Evolutionary conservation across 176 grass and related monocot species (phyloP), one percentile per base, ranked within the genome.

Genomic region (Rhipidocladum racemiflorum): DNA sequence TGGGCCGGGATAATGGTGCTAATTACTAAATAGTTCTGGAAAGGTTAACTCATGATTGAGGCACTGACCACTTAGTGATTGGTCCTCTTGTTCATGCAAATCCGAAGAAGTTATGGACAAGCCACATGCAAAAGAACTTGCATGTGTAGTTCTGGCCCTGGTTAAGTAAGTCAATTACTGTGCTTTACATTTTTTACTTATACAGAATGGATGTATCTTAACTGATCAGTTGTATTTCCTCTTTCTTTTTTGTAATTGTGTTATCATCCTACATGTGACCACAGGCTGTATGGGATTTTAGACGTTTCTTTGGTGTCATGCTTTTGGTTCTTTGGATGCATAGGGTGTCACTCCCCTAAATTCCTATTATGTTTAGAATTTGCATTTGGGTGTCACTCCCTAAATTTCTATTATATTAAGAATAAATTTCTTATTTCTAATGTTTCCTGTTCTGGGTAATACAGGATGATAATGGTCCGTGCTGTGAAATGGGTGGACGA

Each of bases 401-500:
- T 61, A 82, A 61, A 61, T 23, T 45, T 59, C 1, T n/a, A 6
- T 45, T 72, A 5, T 72, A 20, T 63, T 63, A 36, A 18, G 42
- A 23, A 34, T 63, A 24, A 25, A 16, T 75, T 50, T 49, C 16
- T 32, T 66, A 49, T 63, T 38, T 38, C 21, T 83, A 11, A 48
- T 71, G 3, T 20, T 30, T 66, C n/a, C 9, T 54, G 65, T 65
- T 83, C 16, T 23, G 3, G 35, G 4, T 43, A 70, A 77, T 60
- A 54, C 74, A 92, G 90, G 76, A 92, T 94, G 90, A 87, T 91
- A 75, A 97, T 97, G 95, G 92, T 97, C 25, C 73, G 84, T 2
- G 90, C 88, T 43, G 88, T 97, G 53, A 97, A 94, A 76, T 97
- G 95, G 90, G 95, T 97, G 34, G 86, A 94, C 57, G 95, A 94